Evolutionary conservation across 306 rosid species (phyloP), one percentile per base, ranked within the genome.

Genomic region (Quercus wislizeni): DNA sequence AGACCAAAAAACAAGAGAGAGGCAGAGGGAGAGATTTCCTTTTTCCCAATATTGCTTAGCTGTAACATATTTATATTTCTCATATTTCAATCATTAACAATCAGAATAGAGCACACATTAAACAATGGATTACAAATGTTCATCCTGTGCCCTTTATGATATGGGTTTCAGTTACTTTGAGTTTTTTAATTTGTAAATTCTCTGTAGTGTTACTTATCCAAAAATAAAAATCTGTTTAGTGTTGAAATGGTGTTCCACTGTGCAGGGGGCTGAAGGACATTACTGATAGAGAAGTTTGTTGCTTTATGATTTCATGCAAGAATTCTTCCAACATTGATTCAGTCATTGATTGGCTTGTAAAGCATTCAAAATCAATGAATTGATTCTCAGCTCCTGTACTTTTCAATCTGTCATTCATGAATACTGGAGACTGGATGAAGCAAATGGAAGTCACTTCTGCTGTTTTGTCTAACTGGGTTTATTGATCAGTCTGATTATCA

Each of bases 261-360:
- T 85, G 83, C 89, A 88, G 93, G 87, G 92, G 59, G 30, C 86
- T 94, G 23, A 88, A 87, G 85, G 88, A 90, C 49, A 79, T 94
- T 70, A 77, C 75, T 5, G 86, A 82, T 54, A 83, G 88, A 78
- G 92, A 93, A 80, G 91, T 92, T 76, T 86, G 92, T 77, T 94
- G 93, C 87, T 89, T 69, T 87, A 88, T 92, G 92, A 84, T 89
- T 74, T 90, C 97, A 1, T 88, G 92, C 90, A 87, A 90, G 89
- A 92, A 78, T 84, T 88, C 93, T 30, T 79, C 92, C 74, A 91
- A 89, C 85, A 86, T 86, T 43, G 91, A 86, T 61, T 77, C 85
- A 3, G 89, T 90, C 19, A 82, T 90, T n/a, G 89, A 88, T 23
- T 90, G 92, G 88, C 91, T 91, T 41, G 80, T 87, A 56, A 90